These are phyloP conservation scores for Kazachstania sp. DNA, from an alignment of 1,139 yeast genomes.

Conservation along the genomic window DNA sequence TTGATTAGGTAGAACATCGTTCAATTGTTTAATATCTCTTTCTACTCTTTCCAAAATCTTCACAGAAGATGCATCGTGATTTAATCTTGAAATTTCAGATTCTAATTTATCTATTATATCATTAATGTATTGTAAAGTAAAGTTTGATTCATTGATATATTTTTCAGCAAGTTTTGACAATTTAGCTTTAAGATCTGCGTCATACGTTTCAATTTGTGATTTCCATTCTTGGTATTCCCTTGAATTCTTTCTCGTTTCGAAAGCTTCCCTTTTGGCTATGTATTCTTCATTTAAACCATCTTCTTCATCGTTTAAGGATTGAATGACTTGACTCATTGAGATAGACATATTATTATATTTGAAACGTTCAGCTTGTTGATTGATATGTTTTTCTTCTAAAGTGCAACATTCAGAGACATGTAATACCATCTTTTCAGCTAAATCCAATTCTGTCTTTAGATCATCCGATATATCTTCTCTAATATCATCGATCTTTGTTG, in stretches of 20 bases:
- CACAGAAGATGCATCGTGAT: slow-evolving; percentile 36
- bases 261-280: slow-evolving; percentile 36
- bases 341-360: slow-evolving; percentile 19
- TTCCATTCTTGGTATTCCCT: slow-evolving; percentile 39
- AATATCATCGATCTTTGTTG: slow-evolving; percentile 24
- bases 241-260: slow-evolving; percentile 39
- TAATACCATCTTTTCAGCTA: slow-evolving; percentile 11
- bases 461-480: slow-evolving; percentile 23
- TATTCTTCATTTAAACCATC: slow-evolving; percentile 32
- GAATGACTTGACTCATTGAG: slow-evolving; percentile 20
- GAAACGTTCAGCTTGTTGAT: slow-evolving; percentile 13
- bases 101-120: slow-evolving; percentile 32
- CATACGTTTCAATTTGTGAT: slow-evolving; percentile 35
- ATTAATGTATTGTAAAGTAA: slow-evolving; percentile 35
- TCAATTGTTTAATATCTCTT: slow-evolving; percentile 18
- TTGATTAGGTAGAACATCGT: slow-evolving; percentile 27
- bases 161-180: slow-evolving; percentile 39
- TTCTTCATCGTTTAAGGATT: slow-evolving; percentile 26
- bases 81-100: slow-evolving; percentile 32
- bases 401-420: slow-evolving; percentile 9
- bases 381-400: slow-evolving; percentile 11
- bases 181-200: slow-evolving; percentile 38
- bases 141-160: slow-evolving; percentile 37
- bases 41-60: slow-evolving; percentile 34
- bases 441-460: slow-evolving; percentile 12